Evolutionary conservation across 1,284 basidiomycete genomes (phyloP).

Genomic region (Phylloboletellus chloephorus): DNA sequence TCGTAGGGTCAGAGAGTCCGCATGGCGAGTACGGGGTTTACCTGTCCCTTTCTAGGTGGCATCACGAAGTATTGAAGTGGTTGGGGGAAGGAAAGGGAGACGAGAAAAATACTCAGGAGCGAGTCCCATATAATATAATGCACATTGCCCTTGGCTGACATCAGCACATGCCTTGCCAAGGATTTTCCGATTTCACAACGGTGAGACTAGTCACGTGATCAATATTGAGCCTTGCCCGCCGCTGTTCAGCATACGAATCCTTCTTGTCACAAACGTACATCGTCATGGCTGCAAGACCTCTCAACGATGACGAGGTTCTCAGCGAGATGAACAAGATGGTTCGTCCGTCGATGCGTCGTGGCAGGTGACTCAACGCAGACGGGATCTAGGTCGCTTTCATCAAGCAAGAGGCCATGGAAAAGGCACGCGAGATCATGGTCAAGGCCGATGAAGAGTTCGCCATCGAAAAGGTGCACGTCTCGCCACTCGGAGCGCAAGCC

Average conservation of each 20-base stretch:
- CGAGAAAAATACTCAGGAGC: too few relatives aligned
- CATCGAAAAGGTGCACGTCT: conserved; percentile 77
- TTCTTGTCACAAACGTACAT: not conserved
- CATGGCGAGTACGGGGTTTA: not conserved
- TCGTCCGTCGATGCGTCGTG: conserved; percentile 17
- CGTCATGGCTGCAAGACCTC: conserved; percentile 58
- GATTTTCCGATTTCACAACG: too few relatives aligned
- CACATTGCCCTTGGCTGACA: too few relatives aligned
- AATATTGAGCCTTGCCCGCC: too few relatives aligned
- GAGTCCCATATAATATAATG: too few relatives aligned
- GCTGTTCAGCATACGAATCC: not conserved
- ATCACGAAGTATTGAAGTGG: too few relatives aligned
- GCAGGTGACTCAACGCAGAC: conserved; percentile 8
- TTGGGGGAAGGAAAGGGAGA: too few relatives aligned
- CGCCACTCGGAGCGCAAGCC: not conserved
- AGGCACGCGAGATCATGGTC: conserved; percentile 92
- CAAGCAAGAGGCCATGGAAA: conserved; percentile 94
- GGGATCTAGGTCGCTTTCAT: conserved; percentile 82
- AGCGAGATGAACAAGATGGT: conserved; percentile 99
- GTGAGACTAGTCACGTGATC: too few relatives aligned
- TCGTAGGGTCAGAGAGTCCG: not conserved
- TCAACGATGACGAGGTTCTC: conserved; percentile 95
- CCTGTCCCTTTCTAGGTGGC: conserved; percentile 2
- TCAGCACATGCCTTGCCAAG: too few relatives aligned
- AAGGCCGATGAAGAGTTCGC: conserved; percentile 98